These are phyloP conservation scores for Pseudonitzschia multiseries DNA, from an alignment of 108 stramenopile genomes.

Conservation along the genomic window DNA sequence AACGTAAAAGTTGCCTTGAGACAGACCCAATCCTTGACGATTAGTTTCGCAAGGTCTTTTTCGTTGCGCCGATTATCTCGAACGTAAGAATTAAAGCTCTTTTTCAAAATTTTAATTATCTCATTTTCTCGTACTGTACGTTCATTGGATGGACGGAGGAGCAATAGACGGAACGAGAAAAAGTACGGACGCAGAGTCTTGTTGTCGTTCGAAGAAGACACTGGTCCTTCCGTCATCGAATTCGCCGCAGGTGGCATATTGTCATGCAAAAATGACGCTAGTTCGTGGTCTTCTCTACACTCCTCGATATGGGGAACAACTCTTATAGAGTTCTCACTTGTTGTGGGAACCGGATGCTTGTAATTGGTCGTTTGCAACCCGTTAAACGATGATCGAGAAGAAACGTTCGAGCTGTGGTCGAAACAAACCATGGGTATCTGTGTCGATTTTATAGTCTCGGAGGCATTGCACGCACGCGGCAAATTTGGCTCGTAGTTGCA, in stretches of 20 bases:
- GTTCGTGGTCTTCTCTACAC: constrained; percentile 46
- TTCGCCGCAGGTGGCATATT: constrained; percentile 47
- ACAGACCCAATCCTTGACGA: constrained; percentile 57
- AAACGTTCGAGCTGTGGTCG: not conserved
- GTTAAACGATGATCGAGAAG: not conserved
- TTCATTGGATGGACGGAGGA: constrained; percentile 54
- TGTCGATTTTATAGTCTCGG: not conserved
- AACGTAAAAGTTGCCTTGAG: constrained; percentile 29
- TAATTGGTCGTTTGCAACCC: constrained; percentile 9
- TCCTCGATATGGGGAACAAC: not conserved
- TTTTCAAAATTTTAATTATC: constrained; percentile 54
- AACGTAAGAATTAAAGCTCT: constrained; percentile 52
- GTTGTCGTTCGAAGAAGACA: constrained; percentile 15
- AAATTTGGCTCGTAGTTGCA: not conserved
- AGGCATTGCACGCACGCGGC: not conserved
- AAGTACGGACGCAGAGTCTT: constrained; percentile 37
- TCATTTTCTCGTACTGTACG: constrained; percentile 56
- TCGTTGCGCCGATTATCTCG: constrained; percentile 39
- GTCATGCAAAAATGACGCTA: constrained; percentile 63
- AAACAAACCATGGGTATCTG: not conserved
- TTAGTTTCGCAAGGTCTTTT: constrained; percentile 43
- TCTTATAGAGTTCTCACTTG: not conserved
- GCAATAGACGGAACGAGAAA: constrained; percentile 60
- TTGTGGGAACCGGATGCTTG: not conserved
- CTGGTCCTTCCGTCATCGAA: constrained; percentile 20